Base-by-base conservation (phyloP, 345 rosid genomes). In the Anacardium occidentale region DNA sequence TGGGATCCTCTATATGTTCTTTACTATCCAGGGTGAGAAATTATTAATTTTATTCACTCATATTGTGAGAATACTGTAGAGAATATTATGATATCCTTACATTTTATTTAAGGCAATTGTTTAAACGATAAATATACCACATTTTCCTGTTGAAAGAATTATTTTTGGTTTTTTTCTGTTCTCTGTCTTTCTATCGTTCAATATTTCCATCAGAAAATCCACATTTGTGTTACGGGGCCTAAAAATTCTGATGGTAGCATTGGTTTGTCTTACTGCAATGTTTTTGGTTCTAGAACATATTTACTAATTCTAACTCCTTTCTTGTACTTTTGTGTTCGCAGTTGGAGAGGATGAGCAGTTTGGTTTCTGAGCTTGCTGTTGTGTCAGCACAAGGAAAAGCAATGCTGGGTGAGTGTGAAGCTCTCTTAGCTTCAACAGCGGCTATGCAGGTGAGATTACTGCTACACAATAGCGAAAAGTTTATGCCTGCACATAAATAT, bases 1-100 rank as follows among this genome's bases (percentile, higher is more conserved):
- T 90, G 85, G 97, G 93, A 88, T 85, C 89, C 47, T 87, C 93
- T 71, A 85, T 90, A 71, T 84, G 86, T 76, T 81, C 90, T 72
- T 83, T 86, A 72, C 86, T 82, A 61, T 83, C 93, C 24, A 88
- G 81, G 91, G 99, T 93, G 62, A 84, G 94, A 60, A 75, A 40
- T 40, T 53, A 2, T n/a, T 7, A 68, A 15, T 48, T 20, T 34
- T 48, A 48, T 75, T 25, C 24, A 10, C 32, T 67, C 10, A 12
- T 26, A 22, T 60, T 29, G 25, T 56, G 8, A 56, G 42, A 8
- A 37, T 37, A 6, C 42, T 37, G 42, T 37, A 5, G 8, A 5
- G 42, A 1, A 7, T 37, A 37, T 37, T 37, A 8, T 37, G 42
- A 5, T 7, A n/a, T 59, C n/a, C 20, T 6, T 48, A n/a, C 6